Evolutionary conservation across 208 protist species (phyloP).

Genomic region (Wallacemonas sp.): DNA sequence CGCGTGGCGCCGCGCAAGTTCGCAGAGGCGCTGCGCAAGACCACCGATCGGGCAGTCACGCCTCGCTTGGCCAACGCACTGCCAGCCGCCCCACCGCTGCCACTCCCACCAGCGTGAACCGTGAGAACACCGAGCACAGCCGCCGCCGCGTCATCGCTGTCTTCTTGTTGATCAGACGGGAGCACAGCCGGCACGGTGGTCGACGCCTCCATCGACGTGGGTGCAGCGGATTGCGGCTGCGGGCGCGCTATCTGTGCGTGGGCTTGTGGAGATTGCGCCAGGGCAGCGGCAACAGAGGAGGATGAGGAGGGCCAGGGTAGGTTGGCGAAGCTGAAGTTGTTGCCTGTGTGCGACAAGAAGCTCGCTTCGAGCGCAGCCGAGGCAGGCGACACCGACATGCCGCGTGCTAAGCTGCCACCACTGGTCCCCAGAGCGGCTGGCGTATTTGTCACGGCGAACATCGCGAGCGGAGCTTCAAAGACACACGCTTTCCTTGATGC

Average conservation of each 20-base stretch:
- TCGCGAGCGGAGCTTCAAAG: constrained; percentile 3
- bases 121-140: neutral
- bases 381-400: neutral
- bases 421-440: too few relatives aligned
- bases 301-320: neutral
- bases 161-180: neutral
- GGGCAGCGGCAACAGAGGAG: too few relatives aligned
- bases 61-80: too few relatives aligned
- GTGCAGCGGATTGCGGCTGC: too few relatives aligned
- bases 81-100: neutral
- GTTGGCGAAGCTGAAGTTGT: constrained; percentile 8
- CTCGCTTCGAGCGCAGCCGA: neutral
- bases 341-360: neutral
- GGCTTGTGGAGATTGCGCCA: too few relatives aligned
- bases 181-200: too few relatives aligned
- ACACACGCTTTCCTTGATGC: neutral
- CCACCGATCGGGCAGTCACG: too few relatives aligned
- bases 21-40: too few relatives aligned
- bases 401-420: constrained; percentile 5
- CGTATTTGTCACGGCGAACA: neutral
- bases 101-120: neutral
- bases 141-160: neutral
- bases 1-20: too few relatives aligned
- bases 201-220: too few relatives aligned
- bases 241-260: too few relatives aligned